Conservation (phyloP, 805 yeast genomes). For the Ogataea nonfermentans region DNA sequence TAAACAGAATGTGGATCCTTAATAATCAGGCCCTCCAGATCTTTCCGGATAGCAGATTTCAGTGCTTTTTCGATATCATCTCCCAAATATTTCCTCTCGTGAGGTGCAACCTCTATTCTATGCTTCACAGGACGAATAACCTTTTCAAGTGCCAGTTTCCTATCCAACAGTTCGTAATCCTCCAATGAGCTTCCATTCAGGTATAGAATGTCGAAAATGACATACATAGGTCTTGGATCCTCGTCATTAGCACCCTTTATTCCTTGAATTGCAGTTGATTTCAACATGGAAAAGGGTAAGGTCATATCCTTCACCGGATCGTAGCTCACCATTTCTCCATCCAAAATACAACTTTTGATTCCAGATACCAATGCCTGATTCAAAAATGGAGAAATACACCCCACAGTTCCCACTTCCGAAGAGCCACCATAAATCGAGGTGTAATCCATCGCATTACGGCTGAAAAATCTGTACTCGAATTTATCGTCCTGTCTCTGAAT, state of each 20-base stretch:
- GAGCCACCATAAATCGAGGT: slow-evolving; percentile 62
- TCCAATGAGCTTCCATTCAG: slow-evolving; percentile 67
- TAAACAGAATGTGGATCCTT: slow-evolving; percentile 63
- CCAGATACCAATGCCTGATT: slow-evolving; percentile 28
- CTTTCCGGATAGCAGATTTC: slow-evolving; percentile 52
- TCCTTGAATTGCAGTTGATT: slow-evolving; percentile 62
- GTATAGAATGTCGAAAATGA: slow-evolving; percentile 72
- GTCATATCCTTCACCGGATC: slow-evolving; percentile 56
- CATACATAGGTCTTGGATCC: slow-evolving; percentile 48
- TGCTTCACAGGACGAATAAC: slow-evolving; percentile 44
- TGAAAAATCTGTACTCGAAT: slow-evolving; percentile 45
- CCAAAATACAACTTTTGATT: slow-evolving; percentile 50
- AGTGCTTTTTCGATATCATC: slow-evolving; percentile 57
- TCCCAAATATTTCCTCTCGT: slow-evolving; percentile 40
- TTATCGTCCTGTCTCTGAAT: slow-evolving; percentile 41
- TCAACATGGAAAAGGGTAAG: slow-evolving; percentile 79
- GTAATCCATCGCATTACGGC: slow-evolving; percentile 72
- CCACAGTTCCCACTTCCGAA: slow-evolving; percentile 19
- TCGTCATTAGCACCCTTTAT: slow-evolving; percentile 24
- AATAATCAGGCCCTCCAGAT: slow-evolving; percentile 81
- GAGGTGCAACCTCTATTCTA: slow-evolving; percentile 49
- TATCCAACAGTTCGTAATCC: slow-evolving; percentile 47
- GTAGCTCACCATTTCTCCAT: slow-evolving; percentile 93
- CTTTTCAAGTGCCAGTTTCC: slow-evolving; percentile 51
- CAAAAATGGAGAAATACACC: slow-evolving; percentile 35